These are phyloP conservation scores for Populus alba DNA, from an alignment of 345 rosid species.

Conservation along the genomic window DNA sequence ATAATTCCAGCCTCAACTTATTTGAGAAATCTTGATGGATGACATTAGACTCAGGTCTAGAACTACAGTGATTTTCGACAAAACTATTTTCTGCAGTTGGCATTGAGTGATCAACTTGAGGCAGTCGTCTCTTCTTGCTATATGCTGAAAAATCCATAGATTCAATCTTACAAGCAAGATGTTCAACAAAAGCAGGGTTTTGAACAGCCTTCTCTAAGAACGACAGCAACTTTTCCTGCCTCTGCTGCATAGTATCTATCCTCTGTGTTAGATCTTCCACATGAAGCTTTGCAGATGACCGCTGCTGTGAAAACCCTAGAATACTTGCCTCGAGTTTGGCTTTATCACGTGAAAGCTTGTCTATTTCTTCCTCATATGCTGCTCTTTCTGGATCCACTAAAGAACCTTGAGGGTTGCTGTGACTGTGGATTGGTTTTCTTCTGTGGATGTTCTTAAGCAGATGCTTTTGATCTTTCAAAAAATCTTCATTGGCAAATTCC, in stretches of 20 bases:
- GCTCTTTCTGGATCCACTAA: constrained; percentile 65
- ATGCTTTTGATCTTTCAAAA: constrained; percentile 80
- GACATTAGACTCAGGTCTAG: constrained; percentile 54
- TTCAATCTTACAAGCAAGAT: constrained; percentile 58
- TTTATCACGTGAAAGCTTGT: constrained; percentile 66
- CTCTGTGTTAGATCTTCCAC: constrained; percentile 53
- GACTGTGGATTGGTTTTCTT: constrained; percentile 91
- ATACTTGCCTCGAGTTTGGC: constrained; percentile 63
- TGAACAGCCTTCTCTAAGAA: constrained; percentile 56
- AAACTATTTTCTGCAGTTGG: constrained; percentile 53
- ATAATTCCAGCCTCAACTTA: constrained; percentile 72
- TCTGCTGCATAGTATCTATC: constrained; percentile 53
- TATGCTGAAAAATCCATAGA: constrained; percentile 65
- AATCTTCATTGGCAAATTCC: constrained; percentile 91
- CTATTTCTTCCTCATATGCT: constrained; percentile 62
- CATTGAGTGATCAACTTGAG: constrained; percentile 58
- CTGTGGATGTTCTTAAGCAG: constrained; percentile 85
- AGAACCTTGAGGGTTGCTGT: constrained; percentile 60
- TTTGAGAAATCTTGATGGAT: constrained; percentile 72
- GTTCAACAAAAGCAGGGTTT: constrained; percentile 56
- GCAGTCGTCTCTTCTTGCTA: constrained; percentile 76
- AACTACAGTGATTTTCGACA: constrained; percentile 56
- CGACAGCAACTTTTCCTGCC: constrained; percentile 60
- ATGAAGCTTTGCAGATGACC: constrained; percentile 54
- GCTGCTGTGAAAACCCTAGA: constrained; percentile 49